These are phyloP conservation scores for Rheum nobile DNA, from an alignment of 148 eudicot genomes.

Conservation along the genomic window DNA sequence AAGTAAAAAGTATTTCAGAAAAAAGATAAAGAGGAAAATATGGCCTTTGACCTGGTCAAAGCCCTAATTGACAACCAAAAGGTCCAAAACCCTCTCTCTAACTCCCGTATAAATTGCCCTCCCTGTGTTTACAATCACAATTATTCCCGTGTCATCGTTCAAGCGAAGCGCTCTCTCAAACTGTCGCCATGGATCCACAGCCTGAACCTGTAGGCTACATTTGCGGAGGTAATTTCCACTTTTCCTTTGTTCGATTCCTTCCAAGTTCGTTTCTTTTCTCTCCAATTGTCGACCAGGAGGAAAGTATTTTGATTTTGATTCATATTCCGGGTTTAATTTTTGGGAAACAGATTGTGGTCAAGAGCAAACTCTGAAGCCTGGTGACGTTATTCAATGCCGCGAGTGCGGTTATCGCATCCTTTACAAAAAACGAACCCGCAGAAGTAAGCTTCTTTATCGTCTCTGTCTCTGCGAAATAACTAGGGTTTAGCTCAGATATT, in stretches of 20 bases:
- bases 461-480: neutral
- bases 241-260: neutral
- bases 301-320: neutral
- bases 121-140: neutral
- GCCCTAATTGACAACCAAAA: neutral
- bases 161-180: neutral
- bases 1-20: no score
- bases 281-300: no score
- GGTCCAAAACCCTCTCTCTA: neutral
- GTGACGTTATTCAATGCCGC: slow-evolving; percentile 83
- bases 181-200: slow-evolving; percentile 51
- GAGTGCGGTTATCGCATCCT: slow-evolving; percentile 83
- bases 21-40: neutral
- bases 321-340: neutral
- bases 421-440: slow-evolving; percentile 79
- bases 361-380: slow-evolving; percentile 71
- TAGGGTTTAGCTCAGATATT: neutral
- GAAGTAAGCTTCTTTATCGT: slow-evolving; percentile 37
- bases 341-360: slow-evolving; percentile 59
- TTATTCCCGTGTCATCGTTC: neutral
- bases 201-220: slow-evolving; percentile 70
- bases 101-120: neutral
- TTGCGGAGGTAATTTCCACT: slow-evolving; percentile 41
- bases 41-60: neutral
- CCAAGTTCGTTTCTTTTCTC: neutral